Evolutionary conservation across 2,329 filamentous ascomycete species (phyloP).

Genomic region (Stagonosporopsis chrysanthemi): DNA sequence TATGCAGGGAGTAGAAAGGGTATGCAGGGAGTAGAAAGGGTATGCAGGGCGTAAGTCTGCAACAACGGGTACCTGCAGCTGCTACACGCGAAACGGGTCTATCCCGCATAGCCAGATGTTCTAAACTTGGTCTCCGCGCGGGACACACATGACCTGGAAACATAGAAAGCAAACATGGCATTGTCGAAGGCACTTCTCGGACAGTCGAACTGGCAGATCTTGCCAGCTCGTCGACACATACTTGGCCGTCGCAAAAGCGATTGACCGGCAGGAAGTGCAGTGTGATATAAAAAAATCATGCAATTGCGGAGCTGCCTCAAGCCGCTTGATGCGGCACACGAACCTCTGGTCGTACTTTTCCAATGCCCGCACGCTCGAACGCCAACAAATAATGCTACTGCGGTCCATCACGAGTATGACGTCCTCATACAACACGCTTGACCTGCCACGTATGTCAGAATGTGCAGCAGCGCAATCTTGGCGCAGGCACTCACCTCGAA

Average conservation of each 20-base stretch:
- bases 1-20: too few species aligned
- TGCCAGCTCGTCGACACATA: not conserved
- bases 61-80: not conserved
- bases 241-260: not conserved
- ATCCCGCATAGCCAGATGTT: not conserved
- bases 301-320: conserved; percentile 3
- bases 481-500: conserved; percentile 71
- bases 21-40: too few species aligned
- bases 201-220: not conserved
- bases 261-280: not conserved
- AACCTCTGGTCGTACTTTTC: conserved; percentile 9
- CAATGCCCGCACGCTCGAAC: conserved; percentile 24
- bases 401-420: not conserved
- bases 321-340: not conserved
- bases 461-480: not conserved
- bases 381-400: conserved; percentile 22
- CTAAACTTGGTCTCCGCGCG: not conserved
- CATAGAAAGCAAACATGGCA: not conserved
- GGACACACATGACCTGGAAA: not conserved
- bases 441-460: conserved; percentile 37
- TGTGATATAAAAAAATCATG: not conserved
- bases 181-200: not conserved
- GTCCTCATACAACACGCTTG: conserved; percentile 43
- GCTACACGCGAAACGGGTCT: not conserved
- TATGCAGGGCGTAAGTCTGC: not conserved